These are phyloP conservation scores for Marasmius fiardii DNA, from an alignment of 1,284 basidiomycete genomes.

Conservation along the genomic window DNA sequence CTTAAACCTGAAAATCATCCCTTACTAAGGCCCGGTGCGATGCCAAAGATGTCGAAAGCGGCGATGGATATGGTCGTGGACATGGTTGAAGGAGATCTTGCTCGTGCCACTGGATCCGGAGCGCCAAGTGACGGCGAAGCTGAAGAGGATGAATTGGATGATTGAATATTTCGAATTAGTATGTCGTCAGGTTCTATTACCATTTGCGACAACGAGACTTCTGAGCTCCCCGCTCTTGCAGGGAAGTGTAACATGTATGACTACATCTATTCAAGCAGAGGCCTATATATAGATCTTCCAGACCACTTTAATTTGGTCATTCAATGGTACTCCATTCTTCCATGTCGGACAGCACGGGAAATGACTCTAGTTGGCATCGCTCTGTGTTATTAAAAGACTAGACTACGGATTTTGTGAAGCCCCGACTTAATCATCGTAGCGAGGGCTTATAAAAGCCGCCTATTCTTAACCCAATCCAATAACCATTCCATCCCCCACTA, in stretches of 20 bases:
- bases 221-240: no score
- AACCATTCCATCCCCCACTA: no score
- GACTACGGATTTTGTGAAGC: no score
- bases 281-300: no score
- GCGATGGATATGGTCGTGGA: constrained; percentile 62
- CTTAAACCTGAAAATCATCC: constrained; percentile 59
- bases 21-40: constrained; percentile 59
- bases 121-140: constrained; percentile 22
- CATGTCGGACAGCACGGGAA: no score
- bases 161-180: constrained; percentile 11
- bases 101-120: constrained; percentile 29
- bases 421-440: not conserved
- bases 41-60: constrained; percentile 65
- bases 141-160: constrained; percentile 28
- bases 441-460: not conserved
- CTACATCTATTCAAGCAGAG: no score
- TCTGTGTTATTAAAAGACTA: no score
- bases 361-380: no score
- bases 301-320: no score
- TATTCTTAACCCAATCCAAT: not conserved
- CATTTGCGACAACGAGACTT: no score
- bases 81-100: constrained; percentile 53
- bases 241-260: no score
- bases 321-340: no score
- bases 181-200: not conserved